Percentiles rank a stretch among this genome's conserved stretches.
phyloP scores from a whole-genome alignment of 805 yeast species.

The Hanseniaspora vineae region DNA sequence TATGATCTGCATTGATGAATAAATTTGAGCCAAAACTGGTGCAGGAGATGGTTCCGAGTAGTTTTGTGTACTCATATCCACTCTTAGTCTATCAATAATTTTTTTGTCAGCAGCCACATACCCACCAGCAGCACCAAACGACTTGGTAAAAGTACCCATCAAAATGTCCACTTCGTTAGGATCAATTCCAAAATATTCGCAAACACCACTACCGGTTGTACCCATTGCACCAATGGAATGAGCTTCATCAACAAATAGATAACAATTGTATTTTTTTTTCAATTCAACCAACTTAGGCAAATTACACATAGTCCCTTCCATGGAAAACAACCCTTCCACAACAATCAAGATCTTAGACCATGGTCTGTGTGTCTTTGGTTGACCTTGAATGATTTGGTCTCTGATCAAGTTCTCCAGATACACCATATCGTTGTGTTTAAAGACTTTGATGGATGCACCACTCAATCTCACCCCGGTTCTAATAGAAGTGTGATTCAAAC shows the following conservation, averaged over 20 bases:
- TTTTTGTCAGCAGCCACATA: constrained; percentile 69
- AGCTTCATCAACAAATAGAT: constrained; percentile 90
- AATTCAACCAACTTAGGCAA: constrained; percentile 63
- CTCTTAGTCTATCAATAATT: constrained; percentile 61
- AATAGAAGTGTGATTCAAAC: constrained; percentile 88
- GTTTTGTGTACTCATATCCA: constrained; percentile 56
- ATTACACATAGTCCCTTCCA: constrained; percentile 86
- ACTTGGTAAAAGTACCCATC: constrained; percentile 97
- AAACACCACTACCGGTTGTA: constrained; percentile 83
- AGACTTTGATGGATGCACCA: constrained; percentile 86
- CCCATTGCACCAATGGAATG: constrained; percentile 99
- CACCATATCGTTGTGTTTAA: constrained; percentile 83
- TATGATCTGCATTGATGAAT: constrained; percentile 65
- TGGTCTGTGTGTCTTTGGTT: constrained; percentile 90
- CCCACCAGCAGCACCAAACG: constrained; percentile 99
- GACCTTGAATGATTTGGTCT: constrained; percentile 85
- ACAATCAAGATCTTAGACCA: constrained; percentile 81
- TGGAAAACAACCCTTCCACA: constrained; percentile 84
- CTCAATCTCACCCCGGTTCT: constrained; percentile 89
- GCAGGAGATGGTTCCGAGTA: constrained; percentile 87
- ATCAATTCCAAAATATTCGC: constrained; percentile 78
- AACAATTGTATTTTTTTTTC: constrained; percentile 75
- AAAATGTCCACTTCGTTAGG: constrained; percentile 70
- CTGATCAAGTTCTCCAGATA: constrained; percentile 64
- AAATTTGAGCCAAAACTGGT: constrained; percentile 80